These are phyloP conservation scores for Sparassis latifolia DNA, from an alignment of 1,284 basidiomycete species.

Conservation along the genomic window DNA sequence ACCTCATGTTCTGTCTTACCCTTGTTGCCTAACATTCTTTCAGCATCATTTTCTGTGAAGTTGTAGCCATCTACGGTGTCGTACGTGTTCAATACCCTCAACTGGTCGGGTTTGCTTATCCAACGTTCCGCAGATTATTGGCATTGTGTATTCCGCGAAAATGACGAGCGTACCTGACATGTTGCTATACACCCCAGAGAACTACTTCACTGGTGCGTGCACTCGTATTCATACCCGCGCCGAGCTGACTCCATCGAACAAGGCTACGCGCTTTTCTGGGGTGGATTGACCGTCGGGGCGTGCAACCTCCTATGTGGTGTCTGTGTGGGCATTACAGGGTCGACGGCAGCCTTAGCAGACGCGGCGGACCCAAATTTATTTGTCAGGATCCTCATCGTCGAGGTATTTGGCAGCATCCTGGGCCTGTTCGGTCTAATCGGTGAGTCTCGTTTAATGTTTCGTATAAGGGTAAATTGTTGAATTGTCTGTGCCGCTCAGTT, in stretches of 20 bases:
- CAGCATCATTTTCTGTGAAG: conserved; percentile 99
- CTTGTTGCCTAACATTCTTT: not conserved
- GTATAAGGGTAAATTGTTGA: not conserved
- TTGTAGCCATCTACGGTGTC: conserved; percentile 94
- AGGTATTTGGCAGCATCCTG: conserved; percentile 91
- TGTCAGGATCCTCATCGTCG: conserved; percentile 91
- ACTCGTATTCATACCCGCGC: conserved; percentile 13
- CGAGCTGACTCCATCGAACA: conserved; percentile 1
- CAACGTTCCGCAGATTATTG: conserved; percentile 63
- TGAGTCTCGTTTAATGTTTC: conserved; percentile 33
- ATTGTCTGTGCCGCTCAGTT: conserved; percentile 31
- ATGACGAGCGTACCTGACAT: conserved; percentile 54
- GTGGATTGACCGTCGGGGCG: conserved; percentile 82
- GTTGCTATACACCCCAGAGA: conserved; percentile 70
- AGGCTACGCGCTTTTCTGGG: conserved; percentile 94
- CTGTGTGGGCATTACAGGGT: conserved; percentile 87
- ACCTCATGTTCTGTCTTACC: too few species aligned
- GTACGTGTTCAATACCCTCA: conserved; percentile 40
- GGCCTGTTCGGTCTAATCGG: conserved; percentile 90
- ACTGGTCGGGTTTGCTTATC: not conserved
- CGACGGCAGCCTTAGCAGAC: conserved; percentile 87
- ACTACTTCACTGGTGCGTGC: conserved; percentile 80
- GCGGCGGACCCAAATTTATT: conserved; percentile 90
- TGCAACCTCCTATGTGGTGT: conserved; percentile 94
- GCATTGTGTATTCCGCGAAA: conserved; percentile 89